A percentile compares a stretch with the other conserved stretches of the same genome.
Evolutionary conservation across 2,329 filamentous ascomycete species (phyloP).

Genomic region (Colletotrichum higginsianum): DNA sequence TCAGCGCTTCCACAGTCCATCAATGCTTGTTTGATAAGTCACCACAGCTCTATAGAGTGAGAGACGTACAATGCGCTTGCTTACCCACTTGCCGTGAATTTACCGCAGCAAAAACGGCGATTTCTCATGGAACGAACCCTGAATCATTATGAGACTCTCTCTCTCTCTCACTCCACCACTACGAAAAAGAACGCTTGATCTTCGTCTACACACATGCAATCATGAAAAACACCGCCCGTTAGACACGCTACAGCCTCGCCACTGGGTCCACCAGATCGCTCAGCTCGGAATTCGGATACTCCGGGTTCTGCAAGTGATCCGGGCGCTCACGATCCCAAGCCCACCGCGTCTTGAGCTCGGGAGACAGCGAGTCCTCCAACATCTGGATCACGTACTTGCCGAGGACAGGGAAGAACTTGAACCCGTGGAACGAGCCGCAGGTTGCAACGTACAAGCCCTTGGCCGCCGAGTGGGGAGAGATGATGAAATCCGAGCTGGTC

Average conservation of each 20-base stretch:
- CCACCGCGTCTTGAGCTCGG: slow-evolving; percentile 64
- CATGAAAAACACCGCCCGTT: neutral
- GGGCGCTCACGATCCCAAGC: slow-evolving; percentile 73
- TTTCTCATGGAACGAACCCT: neutral
- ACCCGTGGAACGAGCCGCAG: slow-evolving; percentile 77
- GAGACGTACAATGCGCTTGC: neutral
- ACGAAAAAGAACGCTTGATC: neutral
- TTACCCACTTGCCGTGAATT: slow-evolving; percentile 9
- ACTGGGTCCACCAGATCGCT: slow-evolving; percentile 60
- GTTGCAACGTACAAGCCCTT: slow-evolving; percentile 73
- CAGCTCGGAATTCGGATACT: slow-evolving; percentile 72
- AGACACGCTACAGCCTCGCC: slow-evolving; percentile 48
- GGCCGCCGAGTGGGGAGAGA: slow-evolving; percentile 68
- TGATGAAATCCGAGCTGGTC: slow-evolving; percentile 72
- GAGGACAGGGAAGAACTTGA: slow-evolving; percentile 77
- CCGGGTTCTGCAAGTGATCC: slow-evolving; percentile 65
- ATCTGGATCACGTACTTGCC: slow-evolving; percentile 74
- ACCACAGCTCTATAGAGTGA: neutral
- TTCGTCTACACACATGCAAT: neutral
- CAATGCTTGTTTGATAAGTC: neutral
- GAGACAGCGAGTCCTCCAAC: slow-evolving; percentile 62
- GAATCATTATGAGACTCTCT: neutral
- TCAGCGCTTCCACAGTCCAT: neutral
- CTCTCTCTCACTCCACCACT: neutral
- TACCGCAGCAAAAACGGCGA: neutral